Base-by-base conservation (phyloP, 495 filamentous ascomycete genomes). In the Apodospora peruviana region DNA sequence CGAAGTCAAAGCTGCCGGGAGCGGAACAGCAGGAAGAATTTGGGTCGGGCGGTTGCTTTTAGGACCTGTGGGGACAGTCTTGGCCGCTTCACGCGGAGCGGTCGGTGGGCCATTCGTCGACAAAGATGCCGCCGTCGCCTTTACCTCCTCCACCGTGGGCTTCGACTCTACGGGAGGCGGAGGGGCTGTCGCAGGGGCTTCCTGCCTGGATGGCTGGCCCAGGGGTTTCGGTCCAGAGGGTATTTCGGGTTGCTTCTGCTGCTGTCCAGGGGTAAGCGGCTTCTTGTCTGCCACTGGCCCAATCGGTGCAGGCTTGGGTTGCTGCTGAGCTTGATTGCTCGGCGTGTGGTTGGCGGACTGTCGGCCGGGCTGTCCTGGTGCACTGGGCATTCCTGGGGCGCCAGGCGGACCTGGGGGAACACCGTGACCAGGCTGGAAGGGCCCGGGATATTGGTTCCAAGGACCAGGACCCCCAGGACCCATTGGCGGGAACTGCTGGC, bases 401-500 rank as follows among this genome's bases (percentile, higher is more conserved):
- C 65, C 59, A n/a, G 66, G 60, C 25, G 46, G 55, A 36, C 61
- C 61, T 27, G 63, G 67, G 43, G 65, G 66, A 22, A 60, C 71
- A 25, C 72, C 70, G 24, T 76, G 76, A 34, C 78, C 70, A n/a
- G 66, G 65, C 8, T 68, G 75, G 52, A 71, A 73, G n/a, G n/a
- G n/a, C n/a, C n/a, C n/a, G 5, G 63, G 64, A 40, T 69, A 73
- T 53, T 67, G 67, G 50, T 66, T 70, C 75, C 73, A 77, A 37
- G 82, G 85, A 43, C 80, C 83, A 18, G 81, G 71, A 16, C 69
- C 74, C 54, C 80, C 83, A 18, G 81, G 71, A 16, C 69, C 74
- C 54, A 70, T 69, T 35, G 73, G 79, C n/a, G 76, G 79, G 58
- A 90, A 95, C 8, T 83, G 84, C 64, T 90, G 88, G n/a, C 82